Base-by-base conservation (phyloP, 2,329 filamentous ascomycete species). In the Aspergillus neotritici region DNA sequence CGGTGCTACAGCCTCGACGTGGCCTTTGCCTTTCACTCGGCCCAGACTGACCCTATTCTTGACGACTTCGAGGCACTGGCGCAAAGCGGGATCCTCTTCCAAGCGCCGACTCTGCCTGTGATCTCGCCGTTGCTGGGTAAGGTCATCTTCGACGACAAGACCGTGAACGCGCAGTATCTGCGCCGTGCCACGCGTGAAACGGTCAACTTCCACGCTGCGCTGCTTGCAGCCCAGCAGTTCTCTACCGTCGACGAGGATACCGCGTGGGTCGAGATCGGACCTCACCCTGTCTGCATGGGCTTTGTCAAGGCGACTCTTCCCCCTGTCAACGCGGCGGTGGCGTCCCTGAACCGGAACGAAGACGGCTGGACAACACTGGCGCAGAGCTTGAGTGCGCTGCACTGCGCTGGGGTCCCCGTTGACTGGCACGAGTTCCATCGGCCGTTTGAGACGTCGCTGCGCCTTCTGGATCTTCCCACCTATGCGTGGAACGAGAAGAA, bases 241-340 rank as follows among this genome's bases (percentile, higher is more conserved):
- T 32, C 36, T 4, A 31, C 48, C 0, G 37, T 86, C 36, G 75
- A 83, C 49, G 78, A 82, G 50, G 79, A 81, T 65, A 84, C 82
- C 5, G 74, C 81, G 25, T 87, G 80, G 78, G 69, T 89, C 43
- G 85, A 89, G 61, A 68, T 88, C 50, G 85, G 85, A n/a, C 83
- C 84, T 31, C 82, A 87, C 55, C 83, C 84, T 0, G 77, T 87
- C 11, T 84, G 79, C 63, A 74, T 76, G 34, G 77, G 77, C 46
- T 82, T 88, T 75, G 75, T 87, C 51, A 84, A 83, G 68, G 75
- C 78, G 12, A 79, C 77, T 4, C 74, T 85, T 41, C 76, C 76
- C 17, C 64, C 68, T 5, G 67, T 72, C 8, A 77, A 75, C 17
- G 70, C 76, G 32, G 75, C 77, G 11, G 73, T 78, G 9, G 74